These are phyloP conservation scores for Fusarium verrucosum DNA, from an alignment of 2,329 filamentous ascomycete species.

Conservation along the genomic window DNA sequence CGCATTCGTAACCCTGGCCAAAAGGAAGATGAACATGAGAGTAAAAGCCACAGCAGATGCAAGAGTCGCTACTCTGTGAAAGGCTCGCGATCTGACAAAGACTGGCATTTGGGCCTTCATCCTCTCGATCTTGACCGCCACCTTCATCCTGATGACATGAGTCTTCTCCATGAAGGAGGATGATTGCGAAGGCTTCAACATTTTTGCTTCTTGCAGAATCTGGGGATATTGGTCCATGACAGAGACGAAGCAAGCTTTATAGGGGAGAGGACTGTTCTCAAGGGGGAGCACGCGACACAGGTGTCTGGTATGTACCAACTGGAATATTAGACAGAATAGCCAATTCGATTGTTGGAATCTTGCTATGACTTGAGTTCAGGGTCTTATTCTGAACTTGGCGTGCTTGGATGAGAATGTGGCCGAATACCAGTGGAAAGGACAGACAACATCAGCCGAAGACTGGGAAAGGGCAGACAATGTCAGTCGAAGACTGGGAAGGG, in stretches of 20 bases:
- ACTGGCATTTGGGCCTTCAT: conserved; percentile 10
- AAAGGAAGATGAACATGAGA: conserved; percentile 25
- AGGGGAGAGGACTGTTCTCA: background rate
- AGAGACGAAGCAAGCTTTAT: conserved; percentile 6
- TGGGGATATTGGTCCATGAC: background rate
- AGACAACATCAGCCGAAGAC: background rate
- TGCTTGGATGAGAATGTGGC: background rate
- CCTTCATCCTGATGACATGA: conserved; percentile 8
- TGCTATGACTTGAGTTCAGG: background rate
- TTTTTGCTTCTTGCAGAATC: conserved; percentile 12
- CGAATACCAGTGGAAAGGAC: background rate
- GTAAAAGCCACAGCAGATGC: conserved; percentile 16
- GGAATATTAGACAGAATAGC: background rate
- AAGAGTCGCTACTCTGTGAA: conserved; percentile 24
- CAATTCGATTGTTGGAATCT: conserved; percentile 3
- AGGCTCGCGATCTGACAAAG: conserved; percentile 33
- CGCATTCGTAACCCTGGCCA: conserved; percentile 32
- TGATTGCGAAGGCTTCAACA: conserved; percentile 23
- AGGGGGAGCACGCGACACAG: conserved; percentile 16
- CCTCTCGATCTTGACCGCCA: conserved; percentile 15
- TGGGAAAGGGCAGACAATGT: background rate
- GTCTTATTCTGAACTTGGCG: background rate
- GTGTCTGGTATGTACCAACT: conserved; percentile 18
- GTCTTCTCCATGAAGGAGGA: conserved; percentile 20
- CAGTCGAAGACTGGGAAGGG: background rate